phyloP scores from a whole-genome alignment of 1,284 basidiomycete species.

The Ceratobasidium sp. region DNA sequence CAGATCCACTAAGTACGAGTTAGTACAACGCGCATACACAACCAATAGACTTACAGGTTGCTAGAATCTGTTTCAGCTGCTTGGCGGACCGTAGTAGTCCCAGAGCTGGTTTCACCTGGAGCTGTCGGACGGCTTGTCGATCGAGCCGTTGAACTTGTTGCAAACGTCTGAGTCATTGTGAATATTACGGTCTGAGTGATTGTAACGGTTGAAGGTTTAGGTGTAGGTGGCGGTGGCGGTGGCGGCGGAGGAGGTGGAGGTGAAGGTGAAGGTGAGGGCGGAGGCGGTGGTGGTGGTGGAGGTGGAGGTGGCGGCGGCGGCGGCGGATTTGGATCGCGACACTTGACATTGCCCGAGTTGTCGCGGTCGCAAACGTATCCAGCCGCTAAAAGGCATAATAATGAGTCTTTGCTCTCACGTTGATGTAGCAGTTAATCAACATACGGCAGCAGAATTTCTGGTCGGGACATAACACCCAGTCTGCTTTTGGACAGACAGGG shows the following conservation, averaged over 20 bases:
- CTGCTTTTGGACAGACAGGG: not conserved
- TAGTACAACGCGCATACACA: not conserved
- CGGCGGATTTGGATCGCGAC: slow-evolving; percentile 21
- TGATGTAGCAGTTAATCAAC: not conserved
- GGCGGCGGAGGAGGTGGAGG: not conserved
- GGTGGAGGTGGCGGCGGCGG: not conserved
- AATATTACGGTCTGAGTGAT: no score
- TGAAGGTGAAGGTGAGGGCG: no score
- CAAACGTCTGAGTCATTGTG: not conserved
- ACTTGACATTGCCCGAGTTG: not conserved
- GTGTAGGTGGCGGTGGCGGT: not conserved
- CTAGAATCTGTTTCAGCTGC: not conserved
- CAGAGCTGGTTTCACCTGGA: no score
- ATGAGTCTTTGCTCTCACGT: not conserved
- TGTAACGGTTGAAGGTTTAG: no score
- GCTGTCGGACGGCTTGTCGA: no score
- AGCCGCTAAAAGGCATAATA: slow-evolving; percentile 15
- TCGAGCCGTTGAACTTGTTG: no score
- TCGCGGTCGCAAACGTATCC: slow-evolving; percentile 25
- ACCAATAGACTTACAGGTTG: not conserved
- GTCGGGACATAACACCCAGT: not conserved
- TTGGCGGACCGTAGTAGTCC: not conserved
- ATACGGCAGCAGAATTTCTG: slow-evolving; percentile 29
- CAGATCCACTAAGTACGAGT: not conserved
- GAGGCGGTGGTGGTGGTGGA: not conserved